A percentile compares a stretch with the other conserved stretches of the same genome.
Evolutionary conservation across 768 basidiomycete genomes (phyloP).

Genomic region (Tylopilus felleus): DNA sequence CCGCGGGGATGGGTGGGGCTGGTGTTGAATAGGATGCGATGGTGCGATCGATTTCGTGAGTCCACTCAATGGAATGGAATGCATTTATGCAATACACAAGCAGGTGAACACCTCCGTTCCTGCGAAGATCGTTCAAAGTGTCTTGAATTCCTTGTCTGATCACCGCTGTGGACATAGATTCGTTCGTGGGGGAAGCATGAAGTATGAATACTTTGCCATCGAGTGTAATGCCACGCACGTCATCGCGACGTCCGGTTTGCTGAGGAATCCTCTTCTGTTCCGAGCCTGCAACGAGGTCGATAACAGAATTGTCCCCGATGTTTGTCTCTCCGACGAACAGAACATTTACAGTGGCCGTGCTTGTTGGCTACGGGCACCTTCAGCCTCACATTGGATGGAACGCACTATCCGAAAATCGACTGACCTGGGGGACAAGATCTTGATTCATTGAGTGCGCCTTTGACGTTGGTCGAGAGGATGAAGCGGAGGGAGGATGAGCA

Average conservation of each 20-base stretch:
- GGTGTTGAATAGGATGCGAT: constrained; percentile 1
- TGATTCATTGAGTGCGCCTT: constrained; percentile 10
- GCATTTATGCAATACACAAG: constrained; percentile 23
- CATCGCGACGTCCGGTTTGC: neutral
- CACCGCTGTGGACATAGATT: neutral
- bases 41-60: constrained; percentile 9
- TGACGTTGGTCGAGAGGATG: constrained; percentile 12
- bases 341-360: constrained; percentile 11
- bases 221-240: constrained; percentile 10
- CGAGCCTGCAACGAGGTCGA: constrained; percentile 16
- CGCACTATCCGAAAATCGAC: neutral
- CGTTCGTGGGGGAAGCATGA: constrained; percentile 3
- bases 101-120: constrained; percentile 15
- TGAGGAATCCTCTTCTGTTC: neutral
- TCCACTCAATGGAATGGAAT: constrained; percentile 9
- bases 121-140: constrained; percentile 10
- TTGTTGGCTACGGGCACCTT: constrained; percentile 9
- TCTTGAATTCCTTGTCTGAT: constrained; percentile 4
- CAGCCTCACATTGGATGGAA: neutral
- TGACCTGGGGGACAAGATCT: constrained; percentile 7
- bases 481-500: constrained; percentile 4
- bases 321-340: constrained; percentile 23
- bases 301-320: constrained; percentile 15
- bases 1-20: constrained; percentile 3
- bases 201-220: constrained; percentile 17